These are phyloP conservation scores for Talinum fruticosum DNA, from an alignment of 148 eudicot genomes.

Conservation along the genomic window DNA sequence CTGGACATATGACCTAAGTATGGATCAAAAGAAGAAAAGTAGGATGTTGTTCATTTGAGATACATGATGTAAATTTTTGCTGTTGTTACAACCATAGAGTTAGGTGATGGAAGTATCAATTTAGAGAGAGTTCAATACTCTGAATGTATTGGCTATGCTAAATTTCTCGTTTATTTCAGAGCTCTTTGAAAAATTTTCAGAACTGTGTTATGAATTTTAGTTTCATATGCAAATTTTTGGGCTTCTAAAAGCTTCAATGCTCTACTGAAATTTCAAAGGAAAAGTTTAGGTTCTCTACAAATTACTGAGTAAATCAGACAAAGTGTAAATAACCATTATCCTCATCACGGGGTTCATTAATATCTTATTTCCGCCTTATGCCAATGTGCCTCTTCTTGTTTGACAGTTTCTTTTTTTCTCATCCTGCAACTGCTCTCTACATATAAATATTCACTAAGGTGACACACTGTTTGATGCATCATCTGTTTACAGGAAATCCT, in stretches of 20 bases:
- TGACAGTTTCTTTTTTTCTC: not conserved
- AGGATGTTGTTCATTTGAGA: not conserved
- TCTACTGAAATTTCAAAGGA: not conserved
- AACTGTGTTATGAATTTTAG: not conserved
- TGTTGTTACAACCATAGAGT: slow-evolving; percentile 6
- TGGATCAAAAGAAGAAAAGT: not conserved
- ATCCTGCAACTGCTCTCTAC: not conserved
- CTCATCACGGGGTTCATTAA: not conserved
- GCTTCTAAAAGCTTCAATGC: not conserved
- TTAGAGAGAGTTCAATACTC: not conserved
- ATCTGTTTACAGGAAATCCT: slow-evolving; percentile 53
- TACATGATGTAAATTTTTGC: not conserved
- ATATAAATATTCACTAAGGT: not conserved
- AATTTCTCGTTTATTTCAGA: not conserved
- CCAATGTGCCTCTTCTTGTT: not conserved
- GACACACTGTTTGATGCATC: not conserved
- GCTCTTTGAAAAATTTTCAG: not conserved
- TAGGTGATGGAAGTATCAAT: not conserved
- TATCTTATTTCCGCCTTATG: not conserved
- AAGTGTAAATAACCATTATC: not conserved
- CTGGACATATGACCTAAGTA: not conserved
- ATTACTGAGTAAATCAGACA: not conserved
- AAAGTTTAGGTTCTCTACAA: not conserved
- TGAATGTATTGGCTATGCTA: not conserved
- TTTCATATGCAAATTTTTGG: not conserved